A percentile compares a stretch with the other conserved stretches of the same genome.
Conservation (phyloP, 208 protist genomes). For the Herpetomonas samuelpessoai region DNA sequence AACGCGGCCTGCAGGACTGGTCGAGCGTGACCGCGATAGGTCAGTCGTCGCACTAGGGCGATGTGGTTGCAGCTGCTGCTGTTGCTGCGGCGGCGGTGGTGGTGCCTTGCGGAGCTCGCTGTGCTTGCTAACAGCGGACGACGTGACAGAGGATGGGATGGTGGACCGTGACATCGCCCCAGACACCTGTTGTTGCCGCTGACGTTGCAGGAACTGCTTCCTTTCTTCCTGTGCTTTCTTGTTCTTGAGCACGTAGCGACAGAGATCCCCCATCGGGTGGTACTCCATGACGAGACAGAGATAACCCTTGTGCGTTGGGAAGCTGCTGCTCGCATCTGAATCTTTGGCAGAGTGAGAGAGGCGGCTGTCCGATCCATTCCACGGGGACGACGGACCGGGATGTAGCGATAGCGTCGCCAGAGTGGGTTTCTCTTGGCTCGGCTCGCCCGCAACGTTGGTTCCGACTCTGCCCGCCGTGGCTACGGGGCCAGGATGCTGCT, state of each 20-base stretch:
- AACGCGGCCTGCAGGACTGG: not conserved
- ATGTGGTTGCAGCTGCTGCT: not conserved
- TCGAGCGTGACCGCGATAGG: not conserved
- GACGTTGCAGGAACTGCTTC: not conserved
- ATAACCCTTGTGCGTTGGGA: conserved; percentile 41
- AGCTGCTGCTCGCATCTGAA: not conserved
- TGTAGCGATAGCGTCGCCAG: too few species aligned
- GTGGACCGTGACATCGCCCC: too few species aligned
- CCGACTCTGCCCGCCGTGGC: too few species aligned
- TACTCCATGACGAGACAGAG: conserved; percentile 84
- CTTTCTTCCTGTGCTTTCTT: conserved; percentile 21
- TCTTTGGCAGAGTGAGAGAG: not conserved
- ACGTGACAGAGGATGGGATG: not conserved
- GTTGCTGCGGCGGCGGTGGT: too few species aligned
- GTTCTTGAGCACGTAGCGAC: conserved; percentile 51
- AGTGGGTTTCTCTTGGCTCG: too few species aligned
- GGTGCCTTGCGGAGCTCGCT: not conserved
- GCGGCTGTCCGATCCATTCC: too few species aligned
- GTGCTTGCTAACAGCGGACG: not conserved
- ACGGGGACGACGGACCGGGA: too few species aligned
- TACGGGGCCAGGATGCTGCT: too few species aligned
- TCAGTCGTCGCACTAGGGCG: not conserved
- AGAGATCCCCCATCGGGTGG: conserved; percentile 78
- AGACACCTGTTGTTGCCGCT: not conserved
- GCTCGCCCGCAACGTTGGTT: not conserved